Percentiles rank a stretch among this genome's conserved stretches.
These are phyloP conservation scores for Talaromyces sp. DNA, from an alignment of 2,329 filamentous ascomycete genomes.

Conservation along the genomic window DNA sequence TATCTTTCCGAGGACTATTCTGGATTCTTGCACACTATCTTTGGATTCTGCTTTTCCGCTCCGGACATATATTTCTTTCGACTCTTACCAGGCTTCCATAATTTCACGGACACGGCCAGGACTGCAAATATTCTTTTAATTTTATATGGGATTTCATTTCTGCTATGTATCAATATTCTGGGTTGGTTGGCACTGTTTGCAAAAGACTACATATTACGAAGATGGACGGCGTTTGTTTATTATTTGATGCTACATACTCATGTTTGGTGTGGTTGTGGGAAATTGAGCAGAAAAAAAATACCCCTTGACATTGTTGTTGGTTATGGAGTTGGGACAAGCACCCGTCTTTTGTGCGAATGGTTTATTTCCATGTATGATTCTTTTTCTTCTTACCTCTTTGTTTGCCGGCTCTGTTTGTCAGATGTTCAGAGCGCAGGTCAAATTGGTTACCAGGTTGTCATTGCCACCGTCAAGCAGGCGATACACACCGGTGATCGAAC, in stretches of 20 bases:
- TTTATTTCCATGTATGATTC: conserved; percentile 22
- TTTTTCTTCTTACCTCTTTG: conserved; percentile 19
- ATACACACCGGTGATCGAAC: background rate
- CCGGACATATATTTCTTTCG: conserved; percentile 11
- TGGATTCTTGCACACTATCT: background rate
- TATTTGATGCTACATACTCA: conserved; percentile 3
- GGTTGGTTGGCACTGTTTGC: conserved; percentile 12
- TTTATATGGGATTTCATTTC: background rate
- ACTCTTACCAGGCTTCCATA: conserved; percentile 8
- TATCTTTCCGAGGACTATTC: background rate
- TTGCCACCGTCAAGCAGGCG: background rate
- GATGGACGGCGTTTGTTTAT: conserved; percentile 16
- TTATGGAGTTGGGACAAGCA: conserved; percentile 11
- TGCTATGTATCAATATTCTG: conserved; percentile 16
- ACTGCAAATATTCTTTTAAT: conserved; percentile 17
- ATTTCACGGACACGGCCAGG: conserved; percentile 10
- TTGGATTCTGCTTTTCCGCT: background rate
- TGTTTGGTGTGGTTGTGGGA: conserved; percentile 7
- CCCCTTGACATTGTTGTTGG: conserved; percentile 21
- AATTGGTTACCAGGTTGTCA: background rate
- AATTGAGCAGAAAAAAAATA: conserved; percentile 22
- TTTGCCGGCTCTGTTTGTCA: conserved; percentile 15
- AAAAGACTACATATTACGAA: conserved; percentile 17
- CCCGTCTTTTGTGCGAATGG: conserved; percentile 3
- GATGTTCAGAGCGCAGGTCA: conserved; percentile 16